phyloP scores from a whole-genome alignment of 805 yeast genomes.

The Yamadazyma endophytica region DNA sequence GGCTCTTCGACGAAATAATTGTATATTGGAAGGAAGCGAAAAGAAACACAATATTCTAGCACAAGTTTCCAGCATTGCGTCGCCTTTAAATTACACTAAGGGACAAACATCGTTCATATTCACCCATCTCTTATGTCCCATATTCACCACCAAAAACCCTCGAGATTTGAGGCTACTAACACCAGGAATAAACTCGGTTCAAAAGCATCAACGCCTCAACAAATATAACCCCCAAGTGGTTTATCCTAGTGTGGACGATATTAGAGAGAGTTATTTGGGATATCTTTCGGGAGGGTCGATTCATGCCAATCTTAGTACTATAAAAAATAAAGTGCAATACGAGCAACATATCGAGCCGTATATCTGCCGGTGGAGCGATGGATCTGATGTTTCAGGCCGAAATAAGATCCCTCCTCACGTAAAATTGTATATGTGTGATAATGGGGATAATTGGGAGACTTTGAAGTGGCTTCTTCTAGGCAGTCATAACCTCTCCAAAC shows the following conservation, averaged over 20 bases:
- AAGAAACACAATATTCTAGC: slow-evolving; percentile 30
- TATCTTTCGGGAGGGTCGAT: slow-evolving; percentile 47
- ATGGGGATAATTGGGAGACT: slow-evolving; percentile 46
- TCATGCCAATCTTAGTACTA: slow-evolving; percentile 36
- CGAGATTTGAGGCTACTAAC: slow-evolving; percentile 16
- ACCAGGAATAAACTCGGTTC: slow-evolving; percentile 21
- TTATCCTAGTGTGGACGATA: slow-evolving; percentile 42
- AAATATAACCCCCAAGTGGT: slow-evolving; percentile 34
- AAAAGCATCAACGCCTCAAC: slow-evolving; percentile 17
- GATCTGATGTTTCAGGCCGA: slow-evolving; percentile 23
- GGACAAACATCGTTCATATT: slow-evolving; percentile 35
- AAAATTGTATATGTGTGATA: slow-evolving; percentile 57
- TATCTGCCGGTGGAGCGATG: slow-evolving; percentile 42
- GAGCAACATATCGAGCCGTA: slow-evolving; percentile 36
- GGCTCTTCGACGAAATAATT: slow-evolving; percentile 28
- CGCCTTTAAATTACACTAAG: slow-evolving; percentile 28
- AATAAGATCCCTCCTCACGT: slow-evolving; percentile 56
- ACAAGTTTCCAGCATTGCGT: slow-evolving; percentile 48
- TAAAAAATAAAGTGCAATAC: slow-evolving; percentile 31
- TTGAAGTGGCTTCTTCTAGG: slow-evolving; percentile 70
- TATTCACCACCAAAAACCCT: slow-evolving; percentile 24
- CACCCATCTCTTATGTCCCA: slow-evolving; percentile 45
- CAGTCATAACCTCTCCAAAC: slow-evolving; percentile 69
- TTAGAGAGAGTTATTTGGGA: slow-evolving; percentile 41
- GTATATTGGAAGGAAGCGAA: slow-evolving; percentile 15